phyloP scores from a whole-genome alignment of 2,329 filamentous ascomycete species.

The Pseudogymnoascus sp. region DNA sequence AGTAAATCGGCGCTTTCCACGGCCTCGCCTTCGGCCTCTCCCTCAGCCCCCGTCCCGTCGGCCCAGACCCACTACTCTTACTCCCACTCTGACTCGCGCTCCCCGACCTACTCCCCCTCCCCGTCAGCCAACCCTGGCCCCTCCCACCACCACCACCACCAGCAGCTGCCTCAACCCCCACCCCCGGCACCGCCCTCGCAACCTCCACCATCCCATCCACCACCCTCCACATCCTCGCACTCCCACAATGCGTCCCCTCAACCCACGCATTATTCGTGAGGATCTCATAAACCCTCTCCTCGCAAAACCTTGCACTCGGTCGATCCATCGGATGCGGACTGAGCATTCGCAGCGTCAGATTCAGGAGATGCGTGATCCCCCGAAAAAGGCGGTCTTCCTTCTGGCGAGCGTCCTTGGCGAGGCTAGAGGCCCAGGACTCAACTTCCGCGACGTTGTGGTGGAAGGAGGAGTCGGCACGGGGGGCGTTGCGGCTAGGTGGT shows the following conservation, averaged over 20 bases:
- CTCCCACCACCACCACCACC: neutral
- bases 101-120: constrained; percentile 19
- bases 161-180: neutral
- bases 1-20: constrained; percentile 35
- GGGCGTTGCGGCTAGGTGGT: constrained; percentile 26
- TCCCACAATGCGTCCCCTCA: constrained; percentile 41
- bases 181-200: constrained; percentile 4
- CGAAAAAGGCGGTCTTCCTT: constrained; percentile 39
- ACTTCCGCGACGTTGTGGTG: constrained; percentile 63
- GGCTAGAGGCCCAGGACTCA: constrained; percentile 55
- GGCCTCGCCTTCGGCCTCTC: constrained; percentile 30
- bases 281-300: constrained; percentile 44
- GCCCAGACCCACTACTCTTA: constrained; percentile 10
- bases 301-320: constrained; percentile 45
- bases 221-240: constrained; percentile 36
- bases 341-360: constrained; percentile 48
- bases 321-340: constrained; percentile 42
- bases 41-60: constrained; percentile 17
- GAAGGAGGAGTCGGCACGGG: constrained; percentile 55
- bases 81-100: constrained; percentile 22
- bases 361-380: constrained; percentile 45
- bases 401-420: constrained; percentile 50
- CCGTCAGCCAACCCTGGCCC: neutral
- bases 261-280: constrained; percentile 41
- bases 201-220: constrained; percentile 21